Evolutionary conservation across 345 rosid species (phyloP).

Genomic region (Noccaea caerulescens): DNA sequence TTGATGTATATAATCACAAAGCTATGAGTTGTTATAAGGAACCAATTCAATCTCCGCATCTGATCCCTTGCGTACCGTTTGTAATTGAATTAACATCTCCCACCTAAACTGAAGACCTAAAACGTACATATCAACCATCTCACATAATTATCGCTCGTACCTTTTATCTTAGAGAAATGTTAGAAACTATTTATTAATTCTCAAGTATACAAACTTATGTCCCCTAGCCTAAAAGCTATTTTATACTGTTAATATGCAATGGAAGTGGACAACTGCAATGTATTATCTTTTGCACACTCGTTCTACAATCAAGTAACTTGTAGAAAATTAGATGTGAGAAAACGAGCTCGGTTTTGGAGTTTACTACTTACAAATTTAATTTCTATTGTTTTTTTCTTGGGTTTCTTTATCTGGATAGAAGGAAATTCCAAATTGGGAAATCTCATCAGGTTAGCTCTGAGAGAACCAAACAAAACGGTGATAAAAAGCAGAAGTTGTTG

Average conservation of each 20-base stretch:
- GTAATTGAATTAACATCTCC: slow-evolving; percentile 24
- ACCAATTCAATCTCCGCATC: slow-evolving; percentile 5
- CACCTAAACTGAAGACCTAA: slow-evolving; percentile 14
- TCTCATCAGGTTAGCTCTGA: background rate
- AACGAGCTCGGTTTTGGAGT: slow-evolving; percentile 8
- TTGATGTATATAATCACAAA: slow-evolving; percentile 5
- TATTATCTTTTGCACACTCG: slow-evolving; percentile 8
- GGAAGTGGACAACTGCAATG: slow-evolving; percentile 17
- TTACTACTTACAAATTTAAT: background rate
- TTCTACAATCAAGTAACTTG: slow-evolving; percentile 24
- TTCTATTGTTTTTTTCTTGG: background rate
- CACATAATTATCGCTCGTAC: background rate
- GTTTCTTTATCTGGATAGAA: background rate
- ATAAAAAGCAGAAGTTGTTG: slow-evolving; percentile 16
- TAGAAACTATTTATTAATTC: background rate
- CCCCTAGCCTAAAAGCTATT: too few relatives aligned
- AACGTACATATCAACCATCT: slow-evolving; percentile 7
- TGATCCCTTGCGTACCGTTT: slow-evolving; percentile 6
- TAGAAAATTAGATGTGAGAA: slow-evolving; percentile 4
- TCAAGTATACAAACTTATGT: background rate
- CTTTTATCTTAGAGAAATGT: background rate
- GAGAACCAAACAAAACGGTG: slow-evolving; percentile 27
- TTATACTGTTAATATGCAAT: too few relatives aligned
- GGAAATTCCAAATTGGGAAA: slow-evolving; percentile 4
- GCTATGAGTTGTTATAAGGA: background rate